phyloP scores from a whole-genome alignment of 2,329 filamentous ascomycete genomes.

The Monosporascus sp. region DNA sequence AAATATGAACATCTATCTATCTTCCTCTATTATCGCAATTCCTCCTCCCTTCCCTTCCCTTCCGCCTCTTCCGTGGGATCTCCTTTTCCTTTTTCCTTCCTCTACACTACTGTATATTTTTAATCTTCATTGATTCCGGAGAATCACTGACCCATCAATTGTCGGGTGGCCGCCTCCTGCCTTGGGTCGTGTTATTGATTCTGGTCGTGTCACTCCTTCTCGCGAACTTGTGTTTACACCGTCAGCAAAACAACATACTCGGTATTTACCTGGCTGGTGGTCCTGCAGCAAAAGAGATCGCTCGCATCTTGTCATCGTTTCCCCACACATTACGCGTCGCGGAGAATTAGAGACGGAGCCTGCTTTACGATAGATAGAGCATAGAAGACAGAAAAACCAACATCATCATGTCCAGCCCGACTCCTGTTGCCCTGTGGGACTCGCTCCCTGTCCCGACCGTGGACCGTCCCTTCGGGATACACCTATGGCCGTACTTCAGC shows the following conservation, averaged over 20 bases:
- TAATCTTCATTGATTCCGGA: conserved; percentile 1
- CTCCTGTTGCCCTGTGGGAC: conserved; percentile 43
- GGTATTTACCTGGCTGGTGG: no score
- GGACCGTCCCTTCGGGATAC: conserved; percentile 85
- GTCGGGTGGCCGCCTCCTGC: background rate
- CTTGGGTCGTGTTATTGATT: conserved; percentile 4
- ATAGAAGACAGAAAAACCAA: background rate
- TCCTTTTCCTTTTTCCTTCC: conserved; percentile 11
- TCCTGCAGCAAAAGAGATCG: no score
- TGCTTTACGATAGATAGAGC: background rate
- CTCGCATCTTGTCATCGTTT: no score
- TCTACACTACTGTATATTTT: background rate
- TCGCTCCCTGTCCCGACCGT: conserved; percentile 68
- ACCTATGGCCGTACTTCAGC: conserved; percentile 92
- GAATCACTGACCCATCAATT: background rate
- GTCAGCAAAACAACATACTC: conserved; percentile 1
- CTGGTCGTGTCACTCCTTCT: conserved; percentile 37
- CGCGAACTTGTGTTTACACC: conserved; percentile 27
- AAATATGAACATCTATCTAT: background rate
- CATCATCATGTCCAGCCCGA: conserved; percentile 20
- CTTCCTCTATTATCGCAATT: background rate
- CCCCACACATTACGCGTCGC: background rate
- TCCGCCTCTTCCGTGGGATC: conserved; percentile 10
- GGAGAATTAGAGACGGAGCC: background rate
- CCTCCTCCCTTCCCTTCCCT: conserved; percentile 2